A percentile compares a stretch with the other conserved stretches of the same genome.
These are phyloP conservation scores for Hypoxylon sp. DNA, from an alignment of 2,329 filamentous ascomycete genomes.

Conservation along the genomic window DNA sequence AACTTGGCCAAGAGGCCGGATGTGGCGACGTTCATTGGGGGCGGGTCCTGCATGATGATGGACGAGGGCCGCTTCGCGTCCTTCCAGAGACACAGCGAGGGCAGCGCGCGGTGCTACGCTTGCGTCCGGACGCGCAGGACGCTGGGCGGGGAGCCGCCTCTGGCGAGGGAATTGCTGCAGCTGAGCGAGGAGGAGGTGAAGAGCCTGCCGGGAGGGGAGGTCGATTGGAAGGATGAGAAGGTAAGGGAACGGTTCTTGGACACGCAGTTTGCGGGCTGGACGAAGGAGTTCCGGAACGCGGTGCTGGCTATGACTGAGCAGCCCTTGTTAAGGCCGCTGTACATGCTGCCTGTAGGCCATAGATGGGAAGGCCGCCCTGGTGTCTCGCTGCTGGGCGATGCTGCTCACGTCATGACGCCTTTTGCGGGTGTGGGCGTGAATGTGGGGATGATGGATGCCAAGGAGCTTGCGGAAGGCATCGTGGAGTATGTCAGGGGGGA, in stretches of 20 bases:
- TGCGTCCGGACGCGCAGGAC: conserved; percentile 37
- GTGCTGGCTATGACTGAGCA: conserved; percentile 35
- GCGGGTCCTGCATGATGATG: conserved; percentile 57
- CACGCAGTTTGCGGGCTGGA: conserved; percentile 42
- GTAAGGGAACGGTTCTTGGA: conserved; percentile 39
- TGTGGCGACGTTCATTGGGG: conserved; percentile 56
- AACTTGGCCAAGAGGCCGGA: conserved; percentile 54
- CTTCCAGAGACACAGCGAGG: conserved; percentile 46
- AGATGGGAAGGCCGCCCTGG: conserved; percentile 54
- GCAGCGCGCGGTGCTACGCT: conserved; percentile 43
- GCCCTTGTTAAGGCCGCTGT: conserved; percentile 40
- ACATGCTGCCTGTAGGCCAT: conserved; percentile 49
- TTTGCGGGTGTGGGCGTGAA: conserved; percentile 67
- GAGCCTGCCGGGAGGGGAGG: conserved; percentile 6
- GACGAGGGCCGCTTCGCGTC: conserved; percentile 38
- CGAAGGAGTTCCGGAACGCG: conserved; percentile 23
- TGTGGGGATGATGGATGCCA: conserved; percentile 62
- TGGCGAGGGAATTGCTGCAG: conserved; percentile 28
- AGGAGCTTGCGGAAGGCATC: conserved; percentile 56
- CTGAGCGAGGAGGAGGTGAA: conserved; percentile 9
- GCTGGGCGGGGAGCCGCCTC: conserved; percentile 22
- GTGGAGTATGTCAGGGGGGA: conserved; percentile 29
- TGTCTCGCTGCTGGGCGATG: conserved; percentile 67
- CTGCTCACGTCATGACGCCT: conserved; percentile 65
- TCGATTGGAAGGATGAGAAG: conserved; percentile 43